phyloP scores from a whole-genome alignment of 768 basidiomycete species.

The Obba rivulosa region DNA sequence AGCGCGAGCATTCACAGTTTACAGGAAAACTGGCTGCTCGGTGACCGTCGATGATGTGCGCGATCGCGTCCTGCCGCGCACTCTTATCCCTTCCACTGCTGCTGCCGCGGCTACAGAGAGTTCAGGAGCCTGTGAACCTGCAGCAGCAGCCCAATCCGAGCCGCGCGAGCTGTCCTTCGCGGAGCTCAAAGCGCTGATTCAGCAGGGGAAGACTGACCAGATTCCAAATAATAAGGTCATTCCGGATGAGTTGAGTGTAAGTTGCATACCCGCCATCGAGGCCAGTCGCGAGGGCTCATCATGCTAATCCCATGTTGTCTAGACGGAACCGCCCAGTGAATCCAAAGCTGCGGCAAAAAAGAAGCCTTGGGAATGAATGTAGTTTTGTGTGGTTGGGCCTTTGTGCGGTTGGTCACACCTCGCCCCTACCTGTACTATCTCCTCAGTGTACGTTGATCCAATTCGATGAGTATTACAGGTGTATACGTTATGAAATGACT shows the following conservation, averaged over 20 bases:
- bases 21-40: conserved; percentile 28
- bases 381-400: too few relatives aligned
- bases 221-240: conserved; percentile 79
- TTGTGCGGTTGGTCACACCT: too few relatives aligned
- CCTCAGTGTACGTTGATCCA: too few relatives aligned
- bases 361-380: conserved; percentile 65
- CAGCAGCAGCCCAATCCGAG: conserved; percentile 19
- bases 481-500: too few relatives aligned
- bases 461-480: too few relatives aligned
- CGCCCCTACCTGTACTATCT: too few relatives aligned
- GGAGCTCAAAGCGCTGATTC: conserved; percentile 66
- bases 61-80: not conserved
- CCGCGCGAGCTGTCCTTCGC: conserved; percentile 54
- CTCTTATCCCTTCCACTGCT: not conserved
- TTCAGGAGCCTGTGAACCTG: not conserved
- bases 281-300: not conserved
- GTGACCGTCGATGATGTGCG: conserved; percentile 24
- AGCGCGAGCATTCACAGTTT: too few relatives aligned
- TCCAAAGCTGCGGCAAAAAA: conserved; percentile 45
- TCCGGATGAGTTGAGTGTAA: conserved; percentile 60
- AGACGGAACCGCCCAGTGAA: conserved; percentile 55
- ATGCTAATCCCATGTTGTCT: conserved; percentile 2
- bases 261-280: conserved; percentile 12
- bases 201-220: conserved; percentile 62
- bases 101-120: not conserved